Evolutionary conservation across 2,329 filamentous ascomycete genomes (phyloP).

Genomic region (Neocatenulostroma microsporum): DNA sequence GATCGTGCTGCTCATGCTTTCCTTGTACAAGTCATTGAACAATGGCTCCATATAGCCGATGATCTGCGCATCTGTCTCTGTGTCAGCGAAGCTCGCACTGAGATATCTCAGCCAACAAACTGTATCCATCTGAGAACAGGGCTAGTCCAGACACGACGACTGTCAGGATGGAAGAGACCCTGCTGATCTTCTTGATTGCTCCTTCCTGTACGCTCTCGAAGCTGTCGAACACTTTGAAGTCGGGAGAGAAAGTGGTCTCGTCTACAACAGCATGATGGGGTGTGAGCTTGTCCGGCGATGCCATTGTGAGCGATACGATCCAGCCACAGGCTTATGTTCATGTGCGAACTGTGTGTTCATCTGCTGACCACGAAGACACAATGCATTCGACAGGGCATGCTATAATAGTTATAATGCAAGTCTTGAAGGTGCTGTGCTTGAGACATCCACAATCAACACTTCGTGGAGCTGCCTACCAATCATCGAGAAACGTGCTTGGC

Average conservation of each 20-base stretch:
- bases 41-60: conserved; percentile 40
- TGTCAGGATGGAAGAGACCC: conserved; percentile 34
- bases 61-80: conserved; percentile 36
- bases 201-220: conserved; percentile 1
- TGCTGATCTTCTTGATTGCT: conserved; percentile 12
- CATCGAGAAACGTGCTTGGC: no score
- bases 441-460: no score
- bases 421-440: no score
- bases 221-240: neutral
- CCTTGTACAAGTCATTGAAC: conserved; percentile 33
- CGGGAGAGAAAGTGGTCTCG: conserved; percentile 1
- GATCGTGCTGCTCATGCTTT: conserved; percentile 37
- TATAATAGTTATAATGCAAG: no score
- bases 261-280: conserved; percentile 5
- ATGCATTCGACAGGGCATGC: no score
- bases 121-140: conserved; percentile 40
- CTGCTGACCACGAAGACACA: no score
- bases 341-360: no score
- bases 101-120: no score
- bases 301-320: no score
- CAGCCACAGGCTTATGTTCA: no score
- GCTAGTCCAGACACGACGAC: conserved; percentile 41
- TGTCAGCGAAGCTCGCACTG: no score
- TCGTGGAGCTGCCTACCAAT: no score
- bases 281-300: conserved; percentile 2